These are phyloP conservation scores for Saussurea involucrata DNA, from an alignment of 129 eudicot genomes.

Conservation along the genomic window DNA sequence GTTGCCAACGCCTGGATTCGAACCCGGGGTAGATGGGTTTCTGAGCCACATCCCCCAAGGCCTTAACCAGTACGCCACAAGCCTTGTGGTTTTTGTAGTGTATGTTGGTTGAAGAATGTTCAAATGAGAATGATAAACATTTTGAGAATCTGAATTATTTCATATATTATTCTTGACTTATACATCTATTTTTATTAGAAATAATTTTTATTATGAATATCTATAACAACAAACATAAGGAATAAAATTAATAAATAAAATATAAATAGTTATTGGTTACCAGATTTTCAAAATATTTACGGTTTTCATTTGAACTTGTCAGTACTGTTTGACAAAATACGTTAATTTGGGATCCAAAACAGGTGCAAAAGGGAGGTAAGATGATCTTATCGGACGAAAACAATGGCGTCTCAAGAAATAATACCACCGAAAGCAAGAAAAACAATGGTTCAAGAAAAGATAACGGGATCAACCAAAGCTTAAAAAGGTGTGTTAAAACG, in stretches of 20 bases:
- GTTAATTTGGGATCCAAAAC: conserved; percentile 3
- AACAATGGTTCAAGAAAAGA: conserved; percentile 34
- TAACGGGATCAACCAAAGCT: conserved; percentile 53
- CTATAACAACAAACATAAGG: not conserved
- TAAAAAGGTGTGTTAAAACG: conserved; percentile 55
- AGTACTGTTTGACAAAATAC: not conserved
- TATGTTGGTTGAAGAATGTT: too few species aligned
- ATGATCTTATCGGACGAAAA: conserved; percentile 45
- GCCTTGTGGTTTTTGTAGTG: too few species aligned
- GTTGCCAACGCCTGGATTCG: too few species aligned
- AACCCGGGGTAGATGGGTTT: too few species aligned
- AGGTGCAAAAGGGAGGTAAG: conserved; percentile 90
- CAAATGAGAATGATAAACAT: too few species aligned
- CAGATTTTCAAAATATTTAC: too few species aligned
- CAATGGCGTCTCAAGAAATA: conserved; percentile 24
- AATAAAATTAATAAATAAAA: too few species aligned
- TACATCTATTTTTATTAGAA: too few species aligned
- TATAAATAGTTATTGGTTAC: not conserved
- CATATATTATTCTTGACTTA: too few species aligned
- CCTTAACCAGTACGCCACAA: too few species aligned
- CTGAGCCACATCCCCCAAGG: too few species aligned
- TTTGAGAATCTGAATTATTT: not conserved
- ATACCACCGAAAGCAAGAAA: conserved; percentile 21
- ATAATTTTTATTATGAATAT: not conserved
- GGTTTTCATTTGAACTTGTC: too few species aligned